Evolutionary conservation across 1,284 basidiomycete species (phyloP).

Genomic region (Mycosarcoma maydis): DNA sequence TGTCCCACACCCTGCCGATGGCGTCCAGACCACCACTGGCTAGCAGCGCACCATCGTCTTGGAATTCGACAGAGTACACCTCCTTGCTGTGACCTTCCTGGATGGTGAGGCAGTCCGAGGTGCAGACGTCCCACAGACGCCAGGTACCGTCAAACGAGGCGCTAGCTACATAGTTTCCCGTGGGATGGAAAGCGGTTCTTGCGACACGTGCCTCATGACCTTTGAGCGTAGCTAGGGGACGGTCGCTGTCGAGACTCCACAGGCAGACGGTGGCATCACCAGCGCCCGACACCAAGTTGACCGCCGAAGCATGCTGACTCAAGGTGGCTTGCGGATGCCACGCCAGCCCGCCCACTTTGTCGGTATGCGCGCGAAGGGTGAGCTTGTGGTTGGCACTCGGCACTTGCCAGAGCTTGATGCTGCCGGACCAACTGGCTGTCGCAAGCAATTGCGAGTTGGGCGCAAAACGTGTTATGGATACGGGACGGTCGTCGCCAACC

Average conservation of each 20-base stretch:
- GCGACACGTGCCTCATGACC: conserved; percentile 92
- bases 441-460: conserved; percentile 88
- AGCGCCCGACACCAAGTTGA: conserved; percentile 90
- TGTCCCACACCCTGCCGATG: conserved; percentile 95
- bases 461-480: conserved; percentile 92
- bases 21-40: conserved; percentile 96
- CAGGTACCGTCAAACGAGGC: conserved; percentile 99
- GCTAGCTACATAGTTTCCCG: conserved; percentile 88
- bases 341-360: conserved; percentile 91
- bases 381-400: conserved; percentile 71
- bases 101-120: conserved; percentile 80
- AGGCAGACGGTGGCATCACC: conserved; percentile 85
- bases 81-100: conserved; percentile 99
- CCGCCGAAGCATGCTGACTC: conserved; percentile 74
- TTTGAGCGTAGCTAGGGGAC: conserved; percentile 80
- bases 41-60: conserved; percentile 89
- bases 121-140: conserved; percentile 92
- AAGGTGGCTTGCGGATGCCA: conserved; percentile 96
- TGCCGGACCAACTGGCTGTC: conserved; percentile 95
- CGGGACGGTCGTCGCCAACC: conserved; percentile 93
- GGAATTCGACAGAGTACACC: conserved; percentile 93
- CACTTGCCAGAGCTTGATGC: conserved; percentile 92
- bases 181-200: conserved; percentile 93
- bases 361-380: conserved; percentile 76
- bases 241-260: conserved; percentile 81